phyloP scores from a whole-genome alignment of 306 rosid genomes.

The Sicyos baderoa region DNA sequence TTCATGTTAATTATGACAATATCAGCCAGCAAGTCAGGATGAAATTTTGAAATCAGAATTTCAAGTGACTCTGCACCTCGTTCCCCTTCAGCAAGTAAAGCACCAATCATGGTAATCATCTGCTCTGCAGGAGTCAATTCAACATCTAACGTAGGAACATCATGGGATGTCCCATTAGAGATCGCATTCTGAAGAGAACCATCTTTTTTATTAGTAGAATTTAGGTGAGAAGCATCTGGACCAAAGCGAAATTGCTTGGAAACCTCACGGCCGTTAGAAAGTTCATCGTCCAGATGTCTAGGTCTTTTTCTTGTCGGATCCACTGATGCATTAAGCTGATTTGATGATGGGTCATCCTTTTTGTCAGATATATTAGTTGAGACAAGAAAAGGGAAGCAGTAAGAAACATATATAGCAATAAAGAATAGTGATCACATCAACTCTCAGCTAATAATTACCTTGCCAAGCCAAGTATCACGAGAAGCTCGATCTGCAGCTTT shows the following conservation, averaged over 20 bases:
- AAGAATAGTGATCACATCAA: conserved; percentile 16
- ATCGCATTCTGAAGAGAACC: conserved; percentile 46
- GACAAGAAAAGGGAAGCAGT: conserved; percentile 14
- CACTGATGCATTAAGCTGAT: conserved; percentile 49
- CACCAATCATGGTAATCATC: conserved; percentile 94
- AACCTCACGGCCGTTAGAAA: conserved; percentile 56
- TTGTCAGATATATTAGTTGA: conserved; percentile 17
- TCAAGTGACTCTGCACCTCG: conserved; percentile 94
- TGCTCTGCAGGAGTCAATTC: conserved; percentile 82
- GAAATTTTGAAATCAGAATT: conserved; percentile 80
- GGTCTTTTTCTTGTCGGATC: conserved; percentile 61
- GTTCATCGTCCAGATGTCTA: conserved; percentile 51
- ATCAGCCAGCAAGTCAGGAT: conserved; percentile 95
- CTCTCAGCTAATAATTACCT: conserved; percentile 36
- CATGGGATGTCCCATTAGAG: conserved; percentile 52
- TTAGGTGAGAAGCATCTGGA: conserved; percentile 31
- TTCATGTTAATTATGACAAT: conserved; percentile 92
- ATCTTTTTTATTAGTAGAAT: conserved; percentile 45
- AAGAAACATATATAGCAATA: conserved; percentile 17
- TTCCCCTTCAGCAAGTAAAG: conserved; percentile 97
- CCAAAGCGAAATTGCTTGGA: conserved; percentile 60
- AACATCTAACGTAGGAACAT: conserved; percentile 47
- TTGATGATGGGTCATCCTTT: conserved; percentile 66
- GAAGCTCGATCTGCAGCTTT: conserved; percentile 66
- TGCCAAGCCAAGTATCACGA: conserved; percentile 62